phyloP scores from a whole-genome alignment of 2,329 filamentous ascomycete genomes.

The Epichloe glyceriae region DNA sequence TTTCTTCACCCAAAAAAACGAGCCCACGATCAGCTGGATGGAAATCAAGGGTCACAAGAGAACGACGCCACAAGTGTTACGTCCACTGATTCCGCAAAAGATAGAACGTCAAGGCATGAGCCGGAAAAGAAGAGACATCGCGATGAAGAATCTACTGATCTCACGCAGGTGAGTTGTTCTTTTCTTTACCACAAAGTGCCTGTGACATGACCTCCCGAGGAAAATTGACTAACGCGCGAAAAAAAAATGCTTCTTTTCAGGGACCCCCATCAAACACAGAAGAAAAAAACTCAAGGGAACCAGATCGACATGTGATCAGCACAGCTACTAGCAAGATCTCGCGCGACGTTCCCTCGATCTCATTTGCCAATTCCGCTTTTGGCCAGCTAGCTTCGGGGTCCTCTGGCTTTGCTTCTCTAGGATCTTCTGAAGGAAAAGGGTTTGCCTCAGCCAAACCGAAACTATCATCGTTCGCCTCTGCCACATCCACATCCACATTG shows the following conservation, averaged over 20 bases:
- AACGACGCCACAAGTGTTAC: conserved; percentile 30
- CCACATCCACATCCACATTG: conserved; percentile 10
- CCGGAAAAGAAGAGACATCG: conserved; percentile 54
- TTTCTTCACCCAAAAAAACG: conserved; percentile 53
- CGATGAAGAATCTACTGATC: conserved; percentile 31
- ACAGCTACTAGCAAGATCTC: background rate
- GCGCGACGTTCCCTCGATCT: conserved; percentile 37
- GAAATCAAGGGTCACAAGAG: conserved; percentile 27
- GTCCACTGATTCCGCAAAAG: conserved; percentile 32
- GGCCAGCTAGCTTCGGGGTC: conserved; percentile 49
- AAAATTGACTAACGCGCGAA: background rate
- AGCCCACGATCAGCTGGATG: conserved; percentile 44
- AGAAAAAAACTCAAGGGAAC: background rate
- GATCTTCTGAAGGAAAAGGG: conserved; percentile 31
- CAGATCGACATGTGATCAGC: background rate
- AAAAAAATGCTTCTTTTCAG: background rate
- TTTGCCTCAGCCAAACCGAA: conserved; percentile 34
- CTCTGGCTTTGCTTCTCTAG: conserved; percentile 51
- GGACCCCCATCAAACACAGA: background rate
- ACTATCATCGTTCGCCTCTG: conserved; percentile 18
- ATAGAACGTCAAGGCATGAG: conserved; percentile 33
- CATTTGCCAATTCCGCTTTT: conserved; percentile 57
- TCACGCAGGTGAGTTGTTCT: conserved; percentile 18
- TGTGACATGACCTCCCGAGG: no score
- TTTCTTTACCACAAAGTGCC: background rate